phyloP scores from a whole-genome alignment of 148 eudicot species.

The Hydrangea macrophylla region DNA sequence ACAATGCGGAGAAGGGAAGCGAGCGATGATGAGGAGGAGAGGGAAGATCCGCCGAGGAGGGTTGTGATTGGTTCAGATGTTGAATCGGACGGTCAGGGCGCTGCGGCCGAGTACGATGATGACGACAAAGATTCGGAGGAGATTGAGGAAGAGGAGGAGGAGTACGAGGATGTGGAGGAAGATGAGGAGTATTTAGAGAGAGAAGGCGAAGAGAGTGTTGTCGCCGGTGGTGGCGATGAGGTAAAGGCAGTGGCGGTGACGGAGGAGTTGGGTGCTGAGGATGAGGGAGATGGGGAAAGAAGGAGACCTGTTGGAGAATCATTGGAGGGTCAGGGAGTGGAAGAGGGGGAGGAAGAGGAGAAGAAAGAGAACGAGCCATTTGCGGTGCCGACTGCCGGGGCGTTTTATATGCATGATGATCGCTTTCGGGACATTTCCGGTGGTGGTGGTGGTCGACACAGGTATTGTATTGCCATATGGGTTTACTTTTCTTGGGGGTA shows the following conservation, averaged over 20 bases:
- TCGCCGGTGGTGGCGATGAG: background rate
- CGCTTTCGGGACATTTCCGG: conserved; percentile 74
- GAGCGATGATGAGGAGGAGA: conserved; percentile 77
- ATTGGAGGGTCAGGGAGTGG: conserved; percentile 6
- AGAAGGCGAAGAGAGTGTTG: conserved; percentile 16
- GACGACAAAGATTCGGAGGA: conserved; percentile 38
- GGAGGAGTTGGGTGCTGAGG: background rate
- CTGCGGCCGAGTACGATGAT: conserved; percentile 66
- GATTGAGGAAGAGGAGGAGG: conserved; percentile 24
- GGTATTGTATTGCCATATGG: conserved; percentile 53
- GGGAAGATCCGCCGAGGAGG: conserved; percentile 13
- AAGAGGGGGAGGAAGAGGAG: conserved; percentile 37
- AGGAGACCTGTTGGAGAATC: conserved; percentile 7
- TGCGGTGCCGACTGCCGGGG: conserved; percentile 91
- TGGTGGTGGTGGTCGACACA: conserved; percentile 64
- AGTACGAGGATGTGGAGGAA: conserved; percentile 2
- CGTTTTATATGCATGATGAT: conserved; percentile 98
- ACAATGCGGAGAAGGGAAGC: conserved; percentile 74
- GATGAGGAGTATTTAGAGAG: background rate
- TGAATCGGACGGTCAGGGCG: conserved; percentile 71
- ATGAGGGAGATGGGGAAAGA: conserved; percentile 8
- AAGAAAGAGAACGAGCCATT: conserved; percentile 87
- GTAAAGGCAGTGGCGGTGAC: background rate
- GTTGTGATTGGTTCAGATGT: conserved; percentile 40
- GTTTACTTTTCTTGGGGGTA: background rate